Conservation (phyloP, 345 rosid species). For the Salix purpurea region DNA sequence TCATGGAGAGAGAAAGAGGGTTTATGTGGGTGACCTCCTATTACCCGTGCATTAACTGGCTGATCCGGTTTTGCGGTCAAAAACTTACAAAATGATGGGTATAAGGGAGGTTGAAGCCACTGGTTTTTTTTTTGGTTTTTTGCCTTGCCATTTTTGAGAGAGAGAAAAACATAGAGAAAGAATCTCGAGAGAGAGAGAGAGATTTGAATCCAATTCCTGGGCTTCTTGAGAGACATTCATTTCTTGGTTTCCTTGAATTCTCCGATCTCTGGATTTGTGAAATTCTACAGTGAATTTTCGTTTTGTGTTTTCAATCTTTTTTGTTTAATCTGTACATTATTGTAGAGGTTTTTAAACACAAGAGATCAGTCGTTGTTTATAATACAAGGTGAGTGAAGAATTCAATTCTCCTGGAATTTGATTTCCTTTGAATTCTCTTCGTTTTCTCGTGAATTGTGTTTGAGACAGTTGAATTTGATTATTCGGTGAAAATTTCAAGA, state of each 20-base stretch:
- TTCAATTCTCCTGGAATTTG: not conserved
- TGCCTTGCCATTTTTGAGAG: conserved; percentile 5
- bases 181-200: conserved; percentile 7
- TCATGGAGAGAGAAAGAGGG: conserved; percentile 9
- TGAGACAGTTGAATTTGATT: conserved; percentile 17
- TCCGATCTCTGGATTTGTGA: not conserved
- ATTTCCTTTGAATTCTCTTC: not conserved
- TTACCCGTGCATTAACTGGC: conserved; percentile 34
- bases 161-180: not conserved
- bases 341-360: not conserved
- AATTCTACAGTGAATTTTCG: not conserved
- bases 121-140: conserved; percentile 27
- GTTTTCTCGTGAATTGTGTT: not conserved
- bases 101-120: conserved; percentile 58
- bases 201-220: conserved; percentile 1
- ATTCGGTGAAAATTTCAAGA: not conserved
- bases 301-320: not conserved
- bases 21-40: conserved; percentile 33
- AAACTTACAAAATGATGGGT: conserved; percentile 5
- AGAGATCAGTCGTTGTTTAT: not conserved
- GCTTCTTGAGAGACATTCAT: not conserved
- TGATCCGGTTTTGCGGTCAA: conserved; percentile 42
- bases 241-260: conserved; percentile 1
- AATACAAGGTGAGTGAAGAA: conserved; percentile 6
- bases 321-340: not conserved